Conservation (phyloP, 106 monocot species). For the Apostasia shenzhenica region DNA sequence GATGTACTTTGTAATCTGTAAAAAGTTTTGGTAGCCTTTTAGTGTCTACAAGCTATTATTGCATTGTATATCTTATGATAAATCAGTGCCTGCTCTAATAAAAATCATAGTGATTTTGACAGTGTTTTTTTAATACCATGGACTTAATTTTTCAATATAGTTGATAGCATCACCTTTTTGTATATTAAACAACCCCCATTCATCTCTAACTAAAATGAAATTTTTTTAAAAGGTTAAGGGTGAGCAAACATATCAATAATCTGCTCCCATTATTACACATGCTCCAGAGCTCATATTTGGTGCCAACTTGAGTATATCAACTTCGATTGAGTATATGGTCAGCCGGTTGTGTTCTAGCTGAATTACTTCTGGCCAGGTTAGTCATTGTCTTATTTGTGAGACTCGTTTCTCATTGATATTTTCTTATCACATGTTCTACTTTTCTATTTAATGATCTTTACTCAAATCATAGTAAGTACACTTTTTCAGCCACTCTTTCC, state of each 20-base stretch:
- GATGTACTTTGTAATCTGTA: no score
- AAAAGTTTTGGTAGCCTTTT: no score
- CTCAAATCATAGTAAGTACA: neutral
- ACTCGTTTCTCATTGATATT: no score
- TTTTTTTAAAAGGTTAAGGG: slow-evolving; percentile 64
- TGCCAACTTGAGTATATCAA: slow-evolving; percentile 86
- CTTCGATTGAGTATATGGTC: slow-evolving; percentile 97
- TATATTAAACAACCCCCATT: no score
- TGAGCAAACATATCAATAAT: slow-evolving; percentile 96
- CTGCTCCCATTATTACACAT: slow-evolving; percentile 89
- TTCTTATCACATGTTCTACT: neutral
- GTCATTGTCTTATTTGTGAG: neutral
- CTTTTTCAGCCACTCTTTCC: slow-evolving; percentile 72
- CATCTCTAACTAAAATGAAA: no score
- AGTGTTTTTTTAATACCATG: no score
- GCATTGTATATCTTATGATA: no score
- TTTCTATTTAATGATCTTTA: neutral
- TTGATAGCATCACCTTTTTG: no score
- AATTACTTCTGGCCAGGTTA: slow-evolving; percentile 90
- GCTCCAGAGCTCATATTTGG: slow-evolving; percentile 98
- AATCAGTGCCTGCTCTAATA: no score
- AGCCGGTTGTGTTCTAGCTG: slow-evolving; percentile 97
- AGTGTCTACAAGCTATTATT: no score
- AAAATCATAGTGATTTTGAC: no score
- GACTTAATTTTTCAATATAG: no score